Base-by-base conservation (phyloP, 306 rosid genomes). In the Clitoria ternatea region DNA sequence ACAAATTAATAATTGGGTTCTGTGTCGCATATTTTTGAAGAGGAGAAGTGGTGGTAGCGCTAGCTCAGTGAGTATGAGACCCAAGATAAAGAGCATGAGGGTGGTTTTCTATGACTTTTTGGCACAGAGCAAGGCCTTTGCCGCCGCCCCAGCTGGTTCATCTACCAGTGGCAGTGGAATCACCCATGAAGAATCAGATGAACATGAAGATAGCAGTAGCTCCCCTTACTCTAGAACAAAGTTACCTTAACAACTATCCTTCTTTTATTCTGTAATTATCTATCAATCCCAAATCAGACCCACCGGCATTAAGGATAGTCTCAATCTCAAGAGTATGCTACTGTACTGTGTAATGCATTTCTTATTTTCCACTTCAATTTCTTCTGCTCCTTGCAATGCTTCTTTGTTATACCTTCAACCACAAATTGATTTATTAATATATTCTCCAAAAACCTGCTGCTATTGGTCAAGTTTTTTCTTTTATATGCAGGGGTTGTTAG, bases 11-110 rank as follows among this genome's bases (percentile, higher is more conserved):
- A 86, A 85, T 29, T 94, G 99, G 99, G 96, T 94, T 30, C 84
- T 94, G 0, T 91, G 99, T 76, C 97, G 99, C 43, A 86, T 94
- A 83, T 94, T 94, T 79, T 74, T 89, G 66, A 94, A 94, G 92
- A 91, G 79, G 66, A 91, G 99, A 64, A 82, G 73, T 26, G 63
- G 81, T 33, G 63, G n/a, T n/a, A n/a, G n/a, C n/a, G n/a, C n/a
- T n/a, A n/a, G n/a, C n/a, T n/a, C n/a, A n/a, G n/a, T n/a, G n/a
- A n/a, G n/a, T n/a, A n/a, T n/a, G n/a, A n/a, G n/a, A n/a, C n/a
- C n/a, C n/a, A n/a, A 69, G 54, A 18, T 48, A n/a, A 71, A 26
- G 35, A 73, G 5, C 29, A 1, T 18, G 9, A 74, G 54, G 79
- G 87, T 94, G 15, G 96, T 91, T 54, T 94, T 94, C 82, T 94